These are phyloP conservation scores for Pseudonectria buxi DNA, from an alignment of 2,329 filamentous ascomycete species.

Conservation along the genomic window DNA sequence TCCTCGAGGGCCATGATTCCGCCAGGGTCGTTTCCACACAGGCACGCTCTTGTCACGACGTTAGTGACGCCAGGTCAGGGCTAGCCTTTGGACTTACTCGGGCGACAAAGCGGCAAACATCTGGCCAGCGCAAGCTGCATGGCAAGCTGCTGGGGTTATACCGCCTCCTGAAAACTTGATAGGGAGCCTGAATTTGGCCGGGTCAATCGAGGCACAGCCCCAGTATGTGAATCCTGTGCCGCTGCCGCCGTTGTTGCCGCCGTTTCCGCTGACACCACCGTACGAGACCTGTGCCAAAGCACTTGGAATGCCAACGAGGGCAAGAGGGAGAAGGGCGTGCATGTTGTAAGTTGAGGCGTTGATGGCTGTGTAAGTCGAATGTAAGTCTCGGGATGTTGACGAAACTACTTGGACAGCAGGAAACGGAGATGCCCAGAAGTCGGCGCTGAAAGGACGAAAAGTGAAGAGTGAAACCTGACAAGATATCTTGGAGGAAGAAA, in stretches of 20 bases:
- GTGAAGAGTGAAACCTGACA: no score
- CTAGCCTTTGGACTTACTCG: constrained; percentile 16
- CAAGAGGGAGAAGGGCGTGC: constrained; percentile 16
- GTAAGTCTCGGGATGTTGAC: no score
- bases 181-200: constrained; percentile 8
- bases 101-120: constrained; percentile 22
- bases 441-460: no score
- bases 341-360: constrained; percentile 12
- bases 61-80: background rate
- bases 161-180: constrained; percentile 9
- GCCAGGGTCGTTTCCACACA: constrained; percentile 27
- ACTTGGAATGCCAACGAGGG: constrained; percentile 11
- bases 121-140: constrained; percentile 12
- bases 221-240: constrained; percentile 14
- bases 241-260: no score
- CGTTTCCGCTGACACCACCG: constrained; percentile 1
- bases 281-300: constrained; percentile 13
- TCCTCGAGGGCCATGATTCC: constrained; percentile 24
- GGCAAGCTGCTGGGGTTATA: constrained; percentile 15
- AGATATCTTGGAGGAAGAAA: no score
- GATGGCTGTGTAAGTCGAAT: no score
- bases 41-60: constrained; percentile 23
- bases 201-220: constrained; percentile 17
- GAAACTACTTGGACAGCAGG: no score
- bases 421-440: no score